Percentiles rank a stretch among this genome's conserved stretches.
Conservation (phyloP, 2,329 filamentous ascomycete genomes). For the Capronia epimyces region DNA sequence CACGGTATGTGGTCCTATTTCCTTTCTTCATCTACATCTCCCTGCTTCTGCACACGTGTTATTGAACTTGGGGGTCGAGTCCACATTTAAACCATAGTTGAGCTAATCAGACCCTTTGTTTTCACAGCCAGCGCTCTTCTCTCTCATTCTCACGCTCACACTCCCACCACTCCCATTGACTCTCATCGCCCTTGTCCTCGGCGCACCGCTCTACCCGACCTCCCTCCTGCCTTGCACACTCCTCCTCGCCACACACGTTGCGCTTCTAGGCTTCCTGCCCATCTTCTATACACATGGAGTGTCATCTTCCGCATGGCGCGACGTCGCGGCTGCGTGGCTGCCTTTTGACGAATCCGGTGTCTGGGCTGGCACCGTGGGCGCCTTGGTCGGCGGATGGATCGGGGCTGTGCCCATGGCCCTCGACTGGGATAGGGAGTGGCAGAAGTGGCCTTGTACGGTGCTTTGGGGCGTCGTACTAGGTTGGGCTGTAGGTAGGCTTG, state of each 20-base stretch:
- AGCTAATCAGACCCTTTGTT: not conserved
- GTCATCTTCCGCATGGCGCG: conserved; percentile 63
- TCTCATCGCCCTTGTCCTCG: conserved; percentile 66
- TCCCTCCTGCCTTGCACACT: conserved; percentile 73
- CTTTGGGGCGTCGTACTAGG: conserved; percentile 76
- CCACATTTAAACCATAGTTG: no score
- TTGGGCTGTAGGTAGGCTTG: conserved; percentile 56
- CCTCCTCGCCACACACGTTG: conserved; percentile 74
- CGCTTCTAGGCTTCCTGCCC: conserved; percentile 70
- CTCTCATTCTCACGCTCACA: conserved; percentile 54
- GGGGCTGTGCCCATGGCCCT: conserved; percentile 92
- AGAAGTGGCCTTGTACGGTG: conserved; percentile 94
- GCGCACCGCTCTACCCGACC: conserved; percentile 67
- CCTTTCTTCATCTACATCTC: not conserved
- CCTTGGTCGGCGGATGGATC: conserved; percentile 77
- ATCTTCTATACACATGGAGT: conserved; percentile 82
- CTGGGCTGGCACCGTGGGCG: conserved; percentile 75
- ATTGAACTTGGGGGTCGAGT: no score
- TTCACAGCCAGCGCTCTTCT: conserved; percentile 40
- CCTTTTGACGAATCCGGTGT: conserved; percentile 69
- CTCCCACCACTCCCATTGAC: conserved; percentile 54
- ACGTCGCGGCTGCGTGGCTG: conserved; percentile 61
- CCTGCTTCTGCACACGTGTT: no score
- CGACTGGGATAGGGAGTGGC: conserved; percentile 99
- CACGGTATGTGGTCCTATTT: conserved; percentile 21